These are phyloP conservation scores for Emericellopsis terricola DNA, from an alignment of 495 filamentous ascomycete genomes.

Conservation along the genomic window DNA sequence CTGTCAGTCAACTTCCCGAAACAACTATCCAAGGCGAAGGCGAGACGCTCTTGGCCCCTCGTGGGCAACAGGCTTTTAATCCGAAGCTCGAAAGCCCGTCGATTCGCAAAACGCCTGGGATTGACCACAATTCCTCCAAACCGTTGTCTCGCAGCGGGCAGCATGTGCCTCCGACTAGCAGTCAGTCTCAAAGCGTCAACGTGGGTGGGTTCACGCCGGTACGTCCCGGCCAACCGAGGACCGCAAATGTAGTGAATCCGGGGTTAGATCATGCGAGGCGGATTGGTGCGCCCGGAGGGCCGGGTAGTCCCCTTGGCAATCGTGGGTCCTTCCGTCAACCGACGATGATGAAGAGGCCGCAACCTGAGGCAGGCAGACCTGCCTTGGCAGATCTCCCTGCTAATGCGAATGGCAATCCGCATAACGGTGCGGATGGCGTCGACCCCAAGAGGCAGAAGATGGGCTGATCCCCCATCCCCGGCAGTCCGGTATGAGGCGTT, in stretches of 20 bases:
- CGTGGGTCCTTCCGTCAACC: slow-evolving; percentile 40
- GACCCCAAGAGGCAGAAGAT: slow-evolving; percentile 24
- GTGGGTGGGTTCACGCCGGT: slow-evolving; percentile 2
- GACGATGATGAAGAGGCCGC: slow-evolving; percentile 17
- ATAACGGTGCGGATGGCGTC: slow-evolving; percentile 6
- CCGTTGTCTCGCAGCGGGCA: slow-evolving; percentile 35
- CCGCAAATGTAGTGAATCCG: slow-evolving; percentile 48
- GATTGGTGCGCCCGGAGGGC: slow-evolving; percentile 53
- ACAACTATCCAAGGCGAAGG: slow-evolving; percentile 10
- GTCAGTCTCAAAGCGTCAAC: slow-evolving; percentile 5
- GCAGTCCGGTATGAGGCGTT: no score
- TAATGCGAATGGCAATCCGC: slow-evolving; percentile 9
- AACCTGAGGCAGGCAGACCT: slow-evolving; percentile 7
- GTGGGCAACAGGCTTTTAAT: slow-evolving; percentile 47
- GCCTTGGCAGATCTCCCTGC: slow-evolving; percentile 21
- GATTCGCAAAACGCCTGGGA: slow-evolving; percentile 75
- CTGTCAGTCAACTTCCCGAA: slow-evolving; percentile 27
- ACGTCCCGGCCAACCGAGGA: slow-evolving; percentile 13
- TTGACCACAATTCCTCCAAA: slow-evolving; percentile 60
- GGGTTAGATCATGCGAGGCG: slow-evolving; percentile 45
- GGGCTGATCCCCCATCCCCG: no score
- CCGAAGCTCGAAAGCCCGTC: slow-evolving; percentile 70
- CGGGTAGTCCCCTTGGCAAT: slow-evolving; percentile 37
- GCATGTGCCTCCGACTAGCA: slow-evolving; percentile 17
- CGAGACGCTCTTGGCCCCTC: slow-evolving; percentile 19